Evolutionary conservation across 495 filamentous ascomycete species (phyloP).

Genomic region (Podospora appendiculata): DNA sequence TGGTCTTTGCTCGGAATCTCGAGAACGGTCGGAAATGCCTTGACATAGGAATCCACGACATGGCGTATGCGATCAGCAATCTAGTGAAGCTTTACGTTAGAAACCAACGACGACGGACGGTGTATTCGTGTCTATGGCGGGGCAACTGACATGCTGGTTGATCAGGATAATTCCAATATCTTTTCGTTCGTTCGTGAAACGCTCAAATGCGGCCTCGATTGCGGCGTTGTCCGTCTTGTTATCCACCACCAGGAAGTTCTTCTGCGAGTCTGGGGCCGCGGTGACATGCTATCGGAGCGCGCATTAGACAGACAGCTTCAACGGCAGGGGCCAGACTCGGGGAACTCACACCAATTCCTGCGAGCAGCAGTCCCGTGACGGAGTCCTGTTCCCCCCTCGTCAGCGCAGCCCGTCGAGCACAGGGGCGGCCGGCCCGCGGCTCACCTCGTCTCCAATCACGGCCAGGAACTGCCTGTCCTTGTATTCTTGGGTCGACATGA

Average conservation of each 20-base stretch:
- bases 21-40: slow-evolving; percentile 69
- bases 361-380: slow-evolving; percentile 87
- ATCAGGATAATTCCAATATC: slow-evolving; percentile 95
- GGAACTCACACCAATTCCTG: slow-evolving; percentile 79
- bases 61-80: slow-evolving; percentile 89
- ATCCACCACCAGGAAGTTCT: slow-evolving; percentile 97
- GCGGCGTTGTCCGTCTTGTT: slow-evolving; percentile 77
- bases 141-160: slow-evolving; percentile 81
- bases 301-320: slow-evolving; percentile 1
- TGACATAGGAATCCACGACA: slow-evolving; percentile 64
- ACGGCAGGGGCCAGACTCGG: background rate
- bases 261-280: slow-evolving; percentile 68
- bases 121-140: background rate
- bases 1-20: slow-evolving; percentile 99
- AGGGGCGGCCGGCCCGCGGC: slow-evolving; percentile 1
- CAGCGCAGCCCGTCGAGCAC: background rate
- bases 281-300: slow-evolving; percentile 26
- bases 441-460: slow-evolving; percentile 95
- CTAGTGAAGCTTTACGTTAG: slow-evolving; percentile 33
- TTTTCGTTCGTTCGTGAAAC: slow-evolving; percentile 80
- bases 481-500: slow-evolving; percentile 43
- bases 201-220: slow-evolving; percentile 88
- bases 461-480: slow-evolving; percentile 95
- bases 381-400: slow-evolving; percentile 56
- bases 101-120: background rate